Evolutionary conservation across 768 basidiomycete species (phyloP).

Genomic region (Boletus sp.): DNA sequence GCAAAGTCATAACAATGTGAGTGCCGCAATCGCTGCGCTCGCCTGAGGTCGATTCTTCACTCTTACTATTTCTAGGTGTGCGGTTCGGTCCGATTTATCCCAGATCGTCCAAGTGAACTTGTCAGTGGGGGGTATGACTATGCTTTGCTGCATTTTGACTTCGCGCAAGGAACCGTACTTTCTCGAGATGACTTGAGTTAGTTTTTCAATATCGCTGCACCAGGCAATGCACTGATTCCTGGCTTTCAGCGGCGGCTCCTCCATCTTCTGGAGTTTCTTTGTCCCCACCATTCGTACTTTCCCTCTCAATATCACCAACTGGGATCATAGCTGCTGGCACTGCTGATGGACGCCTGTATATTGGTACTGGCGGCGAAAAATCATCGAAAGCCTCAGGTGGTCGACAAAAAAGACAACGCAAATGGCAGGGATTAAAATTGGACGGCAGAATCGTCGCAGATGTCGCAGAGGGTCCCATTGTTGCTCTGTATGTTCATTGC

Average conservation of each 20-base stretch:
- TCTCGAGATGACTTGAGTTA: slow-evolving; percentile 61
- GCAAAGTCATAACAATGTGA: slow-evolving; percentile 59
- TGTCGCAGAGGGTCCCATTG: slow-evolving; percentile 72
- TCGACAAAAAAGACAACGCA: slow-evolving; percentile 56
- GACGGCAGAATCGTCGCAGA: slow-evolving; percentile 46
- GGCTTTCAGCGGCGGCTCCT: slow-evolving; percentile 35
- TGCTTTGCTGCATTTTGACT: slow-evolving; percentile 66
- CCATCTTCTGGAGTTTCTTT: slow-evolving; percentile 52
- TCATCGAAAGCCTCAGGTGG: slow-evolving; percentile 13
- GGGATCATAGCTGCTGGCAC: slow-evolving; percentile 70
- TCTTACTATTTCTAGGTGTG: slow-evolving; percentile 57
- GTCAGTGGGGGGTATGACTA: slow-evolving; percentile 80
- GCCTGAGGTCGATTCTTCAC: neutral
- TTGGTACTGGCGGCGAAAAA: slow-evolving; percentile 70
- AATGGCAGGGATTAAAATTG: slow-evolving; percentile 68
- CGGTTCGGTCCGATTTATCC: slow-evolving; percentile 67
- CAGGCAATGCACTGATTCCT: neutral
- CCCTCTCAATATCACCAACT: slow-evolving; percentile 52
- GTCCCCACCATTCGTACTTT: slow-evolving; percentile 75
- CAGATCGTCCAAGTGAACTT: slow-evolving; percentile 65
- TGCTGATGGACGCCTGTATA: slow-evolving; percentile 71
- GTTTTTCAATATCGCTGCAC: slow-evolving; percentile 8
- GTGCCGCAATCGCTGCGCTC: slow-evolving; percentile 23
- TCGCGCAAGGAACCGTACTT: slow-evolving; percentile 50
- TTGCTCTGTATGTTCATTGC: slow-evolving; percentile 52